Conservation (phyloP, 768 basidiomycete genomes). For the Russula abietina region DNA sequence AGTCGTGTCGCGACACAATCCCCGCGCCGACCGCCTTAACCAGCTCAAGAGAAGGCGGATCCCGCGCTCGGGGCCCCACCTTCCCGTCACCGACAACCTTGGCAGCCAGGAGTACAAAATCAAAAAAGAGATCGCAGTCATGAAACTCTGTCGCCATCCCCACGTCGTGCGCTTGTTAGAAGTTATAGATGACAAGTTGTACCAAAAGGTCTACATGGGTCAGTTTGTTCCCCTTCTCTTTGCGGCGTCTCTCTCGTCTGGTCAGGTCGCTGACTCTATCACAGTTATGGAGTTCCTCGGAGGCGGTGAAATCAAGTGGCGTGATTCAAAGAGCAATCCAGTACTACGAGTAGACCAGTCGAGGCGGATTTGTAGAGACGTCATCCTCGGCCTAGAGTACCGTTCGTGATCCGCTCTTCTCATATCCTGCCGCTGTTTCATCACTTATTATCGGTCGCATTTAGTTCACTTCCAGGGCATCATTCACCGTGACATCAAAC, state of each 20-base stretch:
- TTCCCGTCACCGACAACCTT: slow-evolving; percentile 60
- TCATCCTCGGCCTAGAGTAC: slow-evolving; percentile 91
- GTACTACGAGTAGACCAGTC: slow-evolving; percentile 79
- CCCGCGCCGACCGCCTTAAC: slow-evolving; percentile 59
- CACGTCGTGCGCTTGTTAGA: slow-evolving; percentile 87
- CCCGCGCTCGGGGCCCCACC: slow-evolving; percentile 42
- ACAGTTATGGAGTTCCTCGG: slow-evolving; percentile 94
- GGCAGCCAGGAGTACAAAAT: slow-evolving; percentile 78
- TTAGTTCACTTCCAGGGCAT: slow-evolving; percentile 97
- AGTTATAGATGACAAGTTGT: slow-evolving; percentile 88
- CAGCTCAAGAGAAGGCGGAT: slow-evolving; percentile 37
- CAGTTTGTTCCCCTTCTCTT: slow-evolving; percentile 33
- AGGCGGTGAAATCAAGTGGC: slow-evolving; percentile 94
- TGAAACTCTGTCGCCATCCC: slow-evolving; percentile 92
- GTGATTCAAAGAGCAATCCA: slow-evolving; percentile 55
- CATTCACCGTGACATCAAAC: slow-evolving; percentile 99
- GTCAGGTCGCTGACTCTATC: slow-evolving; percentile 7
- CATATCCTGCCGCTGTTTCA: slow-evolving; percentile 15
- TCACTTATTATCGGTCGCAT: not conserved
- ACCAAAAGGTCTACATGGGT: slow-evolving; percentile 93
- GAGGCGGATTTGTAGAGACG: slow-evolving; percentile 84
- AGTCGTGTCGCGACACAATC: slow-evolving; percentile 65
- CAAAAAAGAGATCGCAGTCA: slow-evolving; percentile 91
- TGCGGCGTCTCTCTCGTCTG: slow-evolving; percentile 10
- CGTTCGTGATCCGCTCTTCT: slow-evolving; percentile 47